Percentiles rank a stretch among this genome's conserved stretches.
Evolutionary conservation across 1,284 basidiomycete genomes (phyloP).

Genomic region (Ustilago xerochloae): DNA sequence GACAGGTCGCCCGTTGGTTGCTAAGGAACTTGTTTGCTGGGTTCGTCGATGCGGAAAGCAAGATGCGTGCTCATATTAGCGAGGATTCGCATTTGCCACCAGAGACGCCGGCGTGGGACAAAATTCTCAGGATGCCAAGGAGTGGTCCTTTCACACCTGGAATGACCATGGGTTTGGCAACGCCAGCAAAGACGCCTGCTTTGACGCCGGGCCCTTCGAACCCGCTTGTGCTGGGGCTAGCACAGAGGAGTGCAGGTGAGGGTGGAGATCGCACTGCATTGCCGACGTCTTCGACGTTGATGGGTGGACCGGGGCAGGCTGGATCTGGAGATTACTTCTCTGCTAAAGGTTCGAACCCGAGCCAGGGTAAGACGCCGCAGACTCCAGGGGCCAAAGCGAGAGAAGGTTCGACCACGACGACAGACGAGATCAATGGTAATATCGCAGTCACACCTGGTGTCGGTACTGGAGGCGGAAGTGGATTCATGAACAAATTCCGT

Average conservation of each 20-base stretch:
- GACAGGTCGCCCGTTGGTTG: slow-evolving; percentile 62
- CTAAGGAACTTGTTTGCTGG: slow-evolving; percentile 65
- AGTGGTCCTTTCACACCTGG: slow-evolving; percentile 66
- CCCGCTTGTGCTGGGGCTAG: slow-evolving; percentile 20
- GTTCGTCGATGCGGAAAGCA: slow-evolving; percentile 58
- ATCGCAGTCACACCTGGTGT: slow-evolving; percentile 16
- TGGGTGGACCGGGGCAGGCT: not conserved
- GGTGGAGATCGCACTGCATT: slow-evolving; percentile 18
- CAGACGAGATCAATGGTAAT: slow-evolving; percentile 29
- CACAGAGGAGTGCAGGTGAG: slow-evolving; percentile 13
- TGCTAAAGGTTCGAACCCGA: slow-evolving; percentile 13
- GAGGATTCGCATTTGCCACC: slow-evolving; percentile 5
- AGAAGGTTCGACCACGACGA: slow-evolving; percentile 19
- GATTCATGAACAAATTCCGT: slow-evolving; percentile 53
- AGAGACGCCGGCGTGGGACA: slow-evolving; percentile 45
- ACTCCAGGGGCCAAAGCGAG: slow-evolving; percentile 14
- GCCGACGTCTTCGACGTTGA: slow-evolving; percentile 27
- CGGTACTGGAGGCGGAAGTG: slow-evolving; percentile 21
- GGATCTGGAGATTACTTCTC: slow-evolving; percentile 50
- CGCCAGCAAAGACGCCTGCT: slow-evolving; percentile 53
- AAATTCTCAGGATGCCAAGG: slow-evolving; percentile 23
- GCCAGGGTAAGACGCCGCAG: slow-evolving; percentile 1
- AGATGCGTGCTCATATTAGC: slow-evolving; percentile 37
- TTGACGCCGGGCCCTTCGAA: slow-evolving; percentile 31
- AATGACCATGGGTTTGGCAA: slow-evolving; percentile 56